Base-by-base conservation (phyloP, 495 filamentous ascomycete genomes). In the Trypethelium eluteriae region DNA sequence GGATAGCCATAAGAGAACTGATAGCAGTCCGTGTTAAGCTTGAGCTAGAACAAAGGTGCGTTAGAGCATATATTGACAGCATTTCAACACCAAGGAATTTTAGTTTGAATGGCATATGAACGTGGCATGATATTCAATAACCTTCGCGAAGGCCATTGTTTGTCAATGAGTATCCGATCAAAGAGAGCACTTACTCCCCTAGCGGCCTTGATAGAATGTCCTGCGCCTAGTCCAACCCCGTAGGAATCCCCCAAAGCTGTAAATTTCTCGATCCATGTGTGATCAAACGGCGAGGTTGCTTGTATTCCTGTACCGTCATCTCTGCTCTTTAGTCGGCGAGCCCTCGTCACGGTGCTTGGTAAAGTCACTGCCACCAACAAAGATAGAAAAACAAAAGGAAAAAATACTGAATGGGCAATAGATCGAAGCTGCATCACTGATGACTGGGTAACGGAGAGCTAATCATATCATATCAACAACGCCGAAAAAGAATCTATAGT, bases 191-290 rank as follows among this genome's bases (percentile, higher is more conserved):
- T 53, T 53, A 53, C 49, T 9, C 49, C 49, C 6, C 16, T 18
- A 18, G 5, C 6, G 3, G 5, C 49, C 49, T 53, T 18, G 49
- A 53, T 25, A 53, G 5, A 7, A 18, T 53, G 49, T 9, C 49
- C 49, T 7, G 49, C 49, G 18, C 49, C 49, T 7, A 53, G 49
- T 7, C 49, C 49, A 53, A 53, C 49, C 9, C 6, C 5, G n/a
- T 53, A 53, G 16, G 49, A 53, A 53, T 53, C 49, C n/a, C 49
- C 49, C 5, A 53, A 9, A 53, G 49, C 49, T 7, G 49, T 53
- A 25, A 53, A 53, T 18, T 53, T 53, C 6, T 53, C 49, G 49
- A 53, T 53, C n/a, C 49, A 53, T 25, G 49, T 53, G 16, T 53
- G 49, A 18, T 53, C 49, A 18, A 53, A 53, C 3, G 49, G 49